These are phyloP conservation scores for Tetracentron sinense DNA, from an alignment of 164 flowering plant genomes.

Conservation along the genomic window DNA sequence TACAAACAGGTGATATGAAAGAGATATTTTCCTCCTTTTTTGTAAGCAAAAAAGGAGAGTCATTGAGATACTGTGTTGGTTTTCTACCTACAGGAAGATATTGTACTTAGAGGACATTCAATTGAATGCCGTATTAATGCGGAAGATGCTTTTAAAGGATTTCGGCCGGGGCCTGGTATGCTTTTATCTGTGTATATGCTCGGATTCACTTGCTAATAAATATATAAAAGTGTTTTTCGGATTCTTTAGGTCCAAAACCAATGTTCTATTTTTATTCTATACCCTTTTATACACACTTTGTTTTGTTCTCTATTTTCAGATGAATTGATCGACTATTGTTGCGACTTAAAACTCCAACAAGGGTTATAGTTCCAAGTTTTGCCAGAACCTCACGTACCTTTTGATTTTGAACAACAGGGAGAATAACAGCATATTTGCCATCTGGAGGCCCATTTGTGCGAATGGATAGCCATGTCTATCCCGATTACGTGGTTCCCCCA, in stretches of 20 bases:
- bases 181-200: not conserved
- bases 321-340: not conserved
- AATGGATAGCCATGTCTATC: constrained; percentile 98
- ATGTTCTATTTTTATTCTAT: too few species aligned
- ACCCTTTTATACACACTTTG: not conserved
- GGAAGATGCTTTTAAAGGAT: constrained; percentile 93
- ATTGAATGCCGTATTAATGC: constrained; percentile 99
- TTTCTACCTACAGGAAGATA: constrained; percentile 69
- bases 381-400: not conserved
- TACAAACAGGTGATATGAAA: constrained; percentile 67
- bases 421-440: constrained; percentile 88
- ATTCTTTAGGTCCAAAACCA: too few species aligned
- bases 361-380: not conserved
- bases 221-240: not conserved
- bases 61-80: not conserved
- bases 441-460: constrained; percentile 98
- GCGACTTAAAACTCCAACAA: not conserved
- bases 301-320: not conserved
- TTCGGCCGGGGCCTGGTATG: constrained; percentile 97
- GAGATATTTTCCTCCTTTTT: not conserved
- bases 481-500: constrained; percentile 96
- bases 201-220: not conserved
- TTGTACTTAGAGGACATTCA: constrained; percentile 94
- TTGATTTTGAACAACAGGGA: constrained; percentile 46
- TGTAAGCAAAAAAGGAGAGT: not conserved